Evolutionary conservation across 495 filamentous ascomycete species (phyloP), one percentile per base, ranked within the genome.

Genomic region (Aspergillus olivimuriae): DNA sequence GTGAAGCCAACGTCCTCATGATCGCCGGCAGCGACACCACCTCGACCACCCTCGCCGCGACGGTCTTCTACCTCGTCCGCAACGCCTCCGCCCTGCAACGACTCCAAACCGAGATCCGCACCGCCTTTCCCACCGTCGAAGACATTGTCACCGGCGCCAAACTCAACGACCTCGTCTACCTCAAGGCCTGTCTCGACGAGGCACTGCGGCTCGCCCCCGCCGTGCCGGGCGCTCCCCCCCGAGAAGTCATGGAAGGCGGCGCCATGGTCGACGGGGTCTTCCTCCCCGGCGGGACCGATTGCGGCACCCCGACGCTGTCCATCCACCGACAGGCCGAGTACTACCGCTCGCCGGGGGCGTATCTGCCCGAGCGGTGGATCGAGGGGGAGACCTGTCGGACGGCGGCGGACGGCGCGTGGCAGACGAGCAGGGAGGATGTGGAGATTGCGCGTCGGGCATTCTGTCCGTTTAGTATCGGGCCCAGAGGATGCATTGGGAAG

Each of bases 1-100:
- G 75, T 23, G 84, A 87, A 57, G 77, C 79, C 4, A 83, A 84
- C 55, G 63, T 88, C 0, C 69, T 87, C 3, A 69, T 72, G 60
- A 64, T 69, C 44, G 70, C 66, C 17, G 80, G 78, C 16, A 77
- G 72, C 17, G 81, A 84, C 46, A 82, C 78, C 0, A 78, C 73
- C 14, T 70, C 75, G 0, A 78, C 73, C 2, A 75, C 78, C 6
- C 57, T 85, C 32, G 62, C 78, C 1, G 75, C 75, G 7, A 66
- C 72, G 0, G 58, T 87, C 31, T 84, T 80, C 70, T 84, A 86
- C 56, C 74, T 87, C 21, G 57, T 71, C 16, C 73, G 71, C 15
- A 73, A 76, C 41, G 63, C 71, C 1, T 23, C 41, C 0, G 65
- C 63, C n/a, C 56, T 78, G 24, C 56, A 57, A 3, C 65, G 57